Base-by-base conservation (phyloP, 1,284 basidiomycete genomes). In the Ceratobasidium sp. region DNA sequence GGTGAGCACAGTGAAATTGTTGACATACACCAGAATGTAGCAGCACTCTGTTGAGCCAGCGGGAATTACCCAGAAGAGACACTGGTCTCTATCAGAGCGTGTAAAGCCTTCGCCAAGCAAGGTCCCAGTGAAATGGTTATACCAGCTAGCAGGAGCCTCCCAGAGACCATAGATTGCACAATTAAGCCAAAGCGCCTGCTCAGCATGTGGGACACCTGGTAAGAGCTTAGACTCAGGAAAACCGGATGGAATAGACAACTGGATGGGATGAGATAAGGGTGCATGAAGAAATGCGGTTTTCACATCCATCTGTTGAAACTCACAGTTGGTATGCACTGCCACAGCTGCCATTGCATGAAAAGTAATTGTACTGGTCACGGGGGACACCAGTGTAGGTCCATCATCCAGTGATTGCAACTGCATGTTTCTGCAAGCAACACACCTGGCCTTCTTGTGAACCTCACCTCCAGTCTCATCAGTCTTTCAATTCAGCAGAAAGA, bases 371-470 rank as follows among this genome's bases (percentile, higher is more conserved):
- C 82, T 80, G 6, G 83, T 83, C 0, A 86, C 82, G 0, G 86
- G 86, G 0, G 85, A 80, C 68, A 81, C 87, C 0, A 84, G 87
- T 43, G 87, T 81, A 22, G 83, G 82, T 77, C 85, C 88, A 76
- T 89, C 84, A 0, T 86, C 61, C 0, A 86, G 84, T 1, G 81
- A 80, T 0, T 81, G 76, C 5, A n/a, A 54, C 78, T 89, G 88
- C 0, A 80, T 80, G 80, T 85, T 88, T 0, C 87, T 87, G 57
- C 84, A 82, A 0, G 85, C 86, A 0, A 87, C 84, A 0, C 87
- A 81, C 0, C 82, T 69, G 0, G 84, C 86, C 68, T 88, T 88
- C 76, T 81, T 81, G 15, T 79, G 76, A 15, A 78, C 52, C 1
- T 85, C 70, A 0, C 81, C 68, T 0, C 85, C 84, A 5, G 81